These are phyloP conservation scores for Multifurca ochricompacta DNA, from an alignment of 768 basidiomycete genomes.

Conservation along the genomic window DNA sequence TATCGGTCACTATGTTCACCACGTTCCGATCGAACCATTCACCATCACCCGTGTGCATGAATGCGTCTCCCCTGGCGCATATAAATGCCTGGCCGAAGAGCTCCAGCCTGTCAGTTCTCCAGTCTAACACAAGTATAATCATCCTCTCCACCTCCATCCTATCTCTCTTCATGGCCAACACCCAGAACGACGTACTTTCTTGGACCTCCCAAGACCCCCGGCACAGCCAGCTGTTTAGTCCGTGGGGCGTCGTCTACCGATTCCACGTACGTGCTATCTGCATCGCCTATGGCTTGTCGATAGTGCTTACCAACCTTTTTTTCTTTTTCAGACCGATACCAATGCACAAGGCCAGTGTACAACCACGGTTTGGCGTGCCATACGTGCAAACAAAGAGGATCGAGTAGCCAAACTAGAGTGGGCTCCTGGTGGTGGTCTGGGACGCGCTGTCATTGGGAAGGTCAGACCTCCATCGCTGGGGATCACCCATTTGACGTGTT, in stretches of 20 bases:
- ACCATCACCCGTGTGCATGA: constrained; percentile 45
- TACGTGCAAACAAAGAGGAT: constrained; percentile 80
- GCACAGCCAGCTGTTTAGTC: constrained; percentile 75
- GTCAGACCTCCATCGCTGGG: constrained; percentile 33
- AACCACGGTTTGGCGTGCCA: constrained; percentile 74
- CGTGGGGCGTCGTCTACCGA: constrained; percentile 74
- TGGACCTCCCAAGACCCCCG: constrained; percentile 87
- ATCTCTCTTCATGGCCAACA: constrained; percentile 38
- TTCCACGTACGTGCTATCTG: constrained; percentile 50
- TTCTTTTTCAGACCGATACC: constrained; percentile 60
- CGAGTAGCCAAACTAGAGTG: constrained; percentile 85
- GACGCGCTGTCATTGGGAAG: constrained; percentile 81
- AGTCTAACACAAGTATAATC: constrained; percentile 17
- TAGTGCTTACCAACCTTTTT: constrained; percentile 26
- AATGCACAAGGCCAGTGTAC: constrained; percentile 57
- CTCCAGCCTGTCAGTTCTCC: constrained; percentile 23
- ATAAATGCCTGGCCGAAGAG: constrained; percentile 36
- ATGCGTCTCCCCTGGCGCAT: constrained; percentile 39
- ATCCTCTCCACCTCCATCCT: constrained; percentile 24
- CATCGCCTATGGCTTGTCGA: constrained; percentile 19
- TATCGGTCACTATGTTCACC: constrained; percentile 70
- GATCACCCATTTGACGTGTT: constrained; percentile 22
- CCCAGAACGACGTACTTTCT: constrained; percentile 54
- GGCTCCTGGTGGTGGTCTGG: constrained; percentile 74
- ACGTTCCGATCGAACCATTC: constrained; percentile 58